Evolutionary conservation across 768 basidiomycete genomes (phyloP), one percentile per base, ranked within the genome.

Genomic region (Amanita fuliginea): DNA sequence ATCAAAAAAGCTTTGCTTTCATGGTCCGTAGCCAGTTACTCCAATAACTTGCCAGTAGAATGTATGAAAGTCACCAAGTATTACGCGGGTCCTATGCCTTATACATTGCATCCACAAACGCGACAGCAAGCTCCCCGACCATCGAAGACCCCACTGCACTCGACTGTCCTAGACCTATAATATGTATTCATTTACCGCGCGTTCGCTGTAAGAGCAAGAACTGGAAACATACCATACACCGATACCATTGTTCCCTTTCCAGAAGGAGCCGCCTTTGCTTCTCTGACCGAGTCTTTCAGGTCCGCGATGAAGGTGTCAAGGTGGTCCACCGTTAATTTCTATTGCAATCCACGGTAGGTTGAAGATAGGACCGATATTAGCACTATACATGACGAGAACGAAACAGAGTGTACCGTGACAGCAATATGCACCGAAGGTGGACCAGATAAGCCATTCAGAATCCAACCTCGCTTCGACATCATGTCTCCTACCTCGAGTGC

Each of bases 371-470:
- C 30, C 4, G 14, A 22, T 14, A 41, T 48, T 28, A 48, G 37
- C 11, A 14, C 10, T 3, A 24, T 18, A 41, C 3, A 16, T 24
- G 37, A n/a, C 13, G 26, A 26, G 26, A 16, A 19, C 4, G 28
- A 33, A 11, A 18, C 10, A 16, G 11, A 21, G 62, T 86, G 57
- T 58, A 95, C 91, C 57, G 95, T 99, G 66, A 85, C 86, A 32
- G 93, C 93, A 55, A 98, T 88, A 65, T 99, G 96, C 37, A 97
- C 74, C 7, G 84, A 92, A 9, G 86, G 70, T 1, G 93, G 91
- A 8, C 77, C 72, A 37, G 71, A 76, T 50, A 99, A 63, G 11
- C 82, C 93, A 59, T 91, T 97, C 54, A 99, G 59, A 67, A 95
- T 89, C 92, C 94, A 97, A 2, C 94, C 96, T 35, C 73, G 71